Base-by-base conservation (phyloP, 768 basidiomycete genomes). In the Termitomyces titanicus region DNA sequence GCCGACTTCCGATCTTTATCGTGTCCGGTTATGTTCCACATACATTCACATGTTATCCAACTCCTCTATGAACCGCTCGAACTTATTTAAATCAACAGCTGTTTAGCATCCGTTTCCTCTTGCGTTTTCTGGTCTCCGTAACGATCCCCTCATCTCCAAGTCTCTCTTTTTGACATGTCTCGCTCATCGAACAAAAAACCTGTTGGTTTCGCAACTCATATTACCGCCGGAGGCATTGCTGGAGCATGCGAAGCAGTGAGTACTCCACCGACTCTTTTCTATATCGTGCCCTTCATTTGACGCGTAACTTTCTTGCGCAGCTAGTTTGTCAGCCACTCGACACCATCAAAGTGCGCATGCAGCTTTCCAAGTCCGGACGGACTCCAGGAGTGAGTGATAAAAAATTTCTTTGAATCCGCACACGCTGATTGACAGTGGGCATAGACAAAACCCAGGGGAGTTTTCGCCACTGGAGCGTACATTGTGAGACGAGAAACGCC, bases 301-400 rank as follows among this genome's bases (percentile, higher is more conserved):
- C 45, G 33, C 13, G 24, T 13, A 42, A 38, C 24, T 44, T 34
- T 51, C 33, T 35, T 61, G 49, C 34, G 34, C 53, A 92, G 89
- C 68, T 92, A 56, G 79, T 70, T 65, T 96, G 94, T 70, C 94
- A 96, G 68, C 94, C 94, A 11, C 84, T 98, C 42, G 97, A 99
- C 70, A 98, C 97, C 24, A 98, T 98, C 79, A 98, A 98, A 76
- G 96, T 98, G 63, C 92, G 97, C n/a, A 99, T 99, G 97, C 97
- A 99, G 75, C 85, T 99, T 54, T 92, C 91, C 55, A 84, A 77
- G 71, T 88, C 94, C 10, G 84, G 94, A 33, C 75, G 78, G 53
- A 70, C 78, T 39, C 84, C 90, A 50, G 97, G 97, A 45, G 97
- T 98, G 71, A 68, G 91, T 87, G 20, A 34, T 22, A 37, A 29